A percentile compares a stretch with the other conserved stretches of the same genome.
Conservation (phyloP, 768 basidiomycete species). For the Naganishia vishniacii region DNA sequence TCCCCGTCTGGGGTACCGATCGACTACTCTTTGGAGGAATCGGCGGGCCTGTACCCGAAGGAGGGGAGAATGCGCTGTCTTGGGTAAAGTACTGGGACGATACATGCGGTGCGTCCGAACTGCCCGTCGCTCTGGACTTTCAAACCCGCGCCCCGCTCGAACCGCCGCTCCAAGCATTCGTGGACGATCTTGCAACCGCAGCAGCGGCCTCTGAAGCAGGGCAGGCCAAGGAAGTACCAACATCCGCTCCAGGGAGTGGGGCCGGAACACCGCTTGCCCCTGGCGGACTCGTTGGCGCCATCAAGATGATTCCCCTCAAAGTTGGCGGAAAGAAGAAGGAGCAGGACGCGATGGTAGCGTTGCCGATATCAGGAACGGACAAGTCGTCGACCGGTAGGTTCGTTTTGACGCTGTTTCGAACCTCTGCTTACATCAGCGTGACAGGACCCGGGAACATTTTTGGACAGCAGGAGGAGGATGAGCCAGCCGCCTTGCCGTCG, state of each 20-base stretch:
- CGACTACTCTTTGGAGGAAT: not conserved
- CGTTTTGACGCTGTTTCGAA: not conserved
- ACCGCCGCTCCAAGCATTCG: not conserved
- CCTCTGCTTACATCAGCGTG: too few relatives aligned
- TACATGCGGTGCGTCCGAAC: slow-evolving; percentile 52
- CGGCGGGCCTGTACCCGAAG: slow-evolving; percentile 30
- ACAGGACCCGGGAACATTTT: slow-evolving; percentile 35
- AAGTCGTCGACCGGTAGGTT: not conserved
- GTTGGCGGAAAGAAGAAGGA: slow-evolving; percentile 23
- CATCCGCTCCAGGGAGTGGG: not conserved
- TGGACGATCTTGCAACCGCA: slow-evolving; percentile 4
- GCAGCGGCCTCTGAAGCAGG: not conserved
- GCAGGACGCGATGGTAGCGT: slow-evolving; percentile 24
- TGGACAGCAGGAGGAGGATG: slow-evolving; percentile 41
- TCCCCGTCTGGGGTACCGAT: not conserved
- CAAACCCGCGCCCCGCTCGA: slow-evolving; percentile 25
- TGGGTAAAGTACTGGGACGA: slow-evolving; percentile 76
- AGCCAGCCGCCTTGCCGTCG: slow-evolving; percentile 21
- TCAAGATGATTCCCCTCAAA: slow-evolving; percentile 25
- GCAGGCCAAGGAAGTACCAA: not conserved
- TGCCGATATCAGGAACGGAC: slow-evolving; percentile 10
- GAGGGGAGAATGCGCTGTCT: slow-evolving; percentile 24
- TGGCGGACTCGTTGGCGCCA: not conserved
- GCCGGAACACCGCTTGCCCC: not conserved
- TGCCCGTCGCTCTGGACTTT: slow-evolving; percentile 19